Conservation (phyloP, 139 green algal genomes). For the Closterium sp. region DNA sequence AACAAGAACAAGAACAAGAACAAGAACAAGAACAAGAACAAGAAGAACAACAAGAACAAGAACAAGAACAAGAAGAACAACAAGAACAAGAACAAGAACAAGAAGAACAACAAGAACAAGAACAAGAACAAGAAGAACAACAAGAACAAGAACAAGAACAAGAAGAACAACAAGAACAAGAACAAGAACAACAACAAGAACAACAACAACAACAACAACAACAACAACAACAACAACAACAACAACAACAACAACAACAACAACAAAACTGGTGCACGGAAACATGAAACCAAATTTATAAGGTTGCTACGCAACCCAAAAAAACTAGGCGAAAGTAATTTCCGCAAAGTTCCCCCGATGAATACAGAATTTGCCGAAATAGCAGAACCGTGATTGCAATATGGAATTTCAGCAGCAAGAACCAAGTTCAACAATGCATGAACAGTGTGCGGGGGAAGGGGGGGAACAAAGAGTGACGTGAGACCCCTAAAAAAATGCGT, state of each 20-base stretch:
- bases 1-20: not conserved
- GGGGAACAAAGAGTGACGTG: too few species aligned
- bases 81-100: not conserved
- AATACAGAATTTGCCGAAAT: too few species aligned
- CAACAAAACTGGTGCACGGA: not conserved
- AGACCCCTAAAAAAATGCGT: too few species aligned
- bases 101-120: not conserved
- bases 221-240: not conserved
- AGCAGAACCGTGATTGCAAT: too few species aligned
- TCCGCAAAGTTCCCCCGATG: too few species aligned
- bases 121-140: not conserved
- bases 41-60: slow-evolving; percentile 10
- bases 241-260: not conserved
- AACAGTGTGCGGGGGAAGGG: too few species aligned
- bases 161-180: not conserved
- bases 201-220: slow-evolving; percentile 5
- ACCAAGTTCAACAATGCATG: too few species aligned
- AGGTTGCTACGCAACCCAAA: too few species aligned
- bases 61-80: not conserved
- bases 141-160: too few species aligned
- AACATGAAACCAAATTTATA: not conserved
- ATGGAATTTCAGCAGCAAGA: too few species aligned
- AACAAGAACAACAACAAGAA: slow-evolving; percentile 12
- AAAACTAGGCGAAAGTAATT: slow-evolving; percentile 8
- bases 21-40: slow-evolving; percentile 2